These are phyloP conservation scores for Poterioochromonas sp. DNA, from an alignment of 352 stramenopile genomes.

Conservation along the genomic window DNA sequence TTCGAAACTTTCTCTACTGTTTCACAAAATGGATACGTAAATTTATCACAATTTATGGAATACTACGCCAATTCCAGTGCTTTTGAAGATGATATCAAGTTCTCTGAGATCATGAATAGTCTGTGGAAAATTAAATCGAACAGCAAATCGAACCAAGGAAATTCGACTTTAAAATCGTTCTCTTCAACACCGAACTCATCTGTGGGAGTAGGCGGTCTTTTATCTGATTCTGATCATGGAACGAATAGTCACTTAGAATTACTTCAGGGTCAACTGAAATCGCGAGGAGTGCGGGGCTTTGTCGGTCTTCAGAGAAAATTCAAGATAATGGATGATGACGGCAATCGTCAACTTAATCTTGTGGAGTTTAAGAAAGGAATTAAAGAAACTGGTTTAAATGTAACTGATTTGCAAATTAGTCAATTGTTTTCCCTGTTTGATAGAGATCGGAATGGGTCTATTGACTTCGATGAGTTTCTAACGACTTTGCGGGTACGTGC, in stretches of 20 bases:
- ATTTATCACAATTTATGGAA: conserved; percentile 31
- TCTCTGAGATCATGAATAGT: conserved; percentile 13
- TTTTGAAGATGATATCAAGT: conserved; percentile 36
- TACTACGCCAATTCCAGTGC: conserved; percentile 32
- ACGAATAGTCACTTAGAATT: neutral
- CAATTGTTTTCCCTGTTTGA: conserved; percentile 70
- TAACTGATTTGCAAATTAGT: conserved; percentile 33
- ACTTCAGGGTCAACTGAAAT: conserved; percentile 46
- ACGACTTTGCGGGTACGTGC: conserved; percentile 50
- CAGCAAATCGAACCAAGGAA: conserved; percentile 4
- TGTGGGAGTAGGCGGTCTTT: neutral
- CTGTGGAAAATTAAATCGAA: neutral
- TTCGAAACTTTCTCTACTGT: conserved; percentile 36
- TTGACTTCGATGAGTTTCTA: conserved; percentile 73
- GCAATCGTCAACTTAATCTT: conserved; percentile 59
- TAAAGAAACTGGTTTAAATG: conserved; percentile 49
- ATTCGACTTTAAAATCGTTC: neutral
- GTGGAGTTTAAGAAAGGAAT: conserved; percentile 60
- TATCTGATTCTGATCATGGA: neutral
- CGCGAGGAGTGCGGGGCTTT: conserved; percentile 59
- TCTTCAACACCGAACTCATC: neutral
- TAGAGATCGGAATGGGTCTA: conserved; percentile 58
- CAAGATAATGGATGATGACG: conserved; percentile 58
- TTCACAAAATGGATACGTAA: conserved; percentile 14
- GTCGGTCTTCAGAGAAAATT: conserved; percentile 64